Evolutionary conservation across 257 asterid species (phyloP).

Genomic region (Plectranthus barbatus): DNA sequence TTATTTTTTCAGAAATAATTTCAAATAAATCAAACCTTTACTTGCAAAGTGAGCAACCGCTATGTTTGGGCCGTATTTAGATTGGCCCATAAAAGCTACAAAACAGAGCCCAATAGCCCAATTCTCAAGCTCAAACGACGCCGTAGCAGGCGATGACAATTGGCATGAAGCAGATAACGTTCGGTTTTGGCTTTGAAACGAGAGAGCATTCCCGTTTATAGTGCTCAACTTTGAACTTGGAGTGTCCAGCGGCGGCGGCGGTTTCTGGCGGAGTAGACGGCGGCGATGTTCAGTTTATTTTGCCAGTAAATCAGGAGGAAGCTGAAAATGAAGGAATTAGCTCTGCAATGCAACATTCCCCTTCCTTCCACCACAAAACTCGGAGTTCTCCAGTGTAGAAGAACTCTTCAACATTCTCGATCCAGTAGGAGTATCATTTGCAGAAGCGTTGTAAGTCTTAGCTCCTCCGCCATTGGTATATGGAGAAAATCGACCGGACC

Average conservation of each 20-base stretch:
- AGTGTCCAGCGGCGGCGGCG: slow-evolving; percentile 11
- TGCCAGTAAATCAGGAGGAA: not conserved
- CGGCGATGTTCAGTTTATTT: slow-evolving; percentile 3
- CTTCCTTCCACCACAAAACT: slow-evolving; percentile 22
- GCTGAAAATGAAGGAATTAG: slow-evolving; percentile 33
- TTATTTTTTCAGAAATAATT: not conserved
- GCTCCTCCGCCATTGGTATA: not conserved
- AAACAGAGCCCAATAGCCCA: not conserved
- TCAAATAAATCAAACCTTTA: not conserved
- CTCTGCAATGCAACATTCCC: slow-evolving; percentile 25
- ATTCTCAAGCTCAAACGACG: slow-evolving; percentile 22
- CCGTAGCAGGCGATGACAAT: not conserved
- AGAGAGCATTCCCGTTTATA: not conserved
- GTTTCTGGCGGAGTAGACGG: slow-evolving; percentile 3
- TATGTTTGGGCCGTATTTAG: slow-evolving; percentile 3
- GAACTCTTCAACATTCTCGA: slow-evolving; percentile 12
- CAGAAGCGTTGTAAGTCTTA: not conserved
- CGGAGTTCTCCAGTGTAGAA: slow-evolving; percentile 1
- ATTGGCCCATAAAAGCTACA: slow-evolving; percentile 10
- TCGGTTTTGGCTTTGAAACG: slow-evolving; percentile 22
- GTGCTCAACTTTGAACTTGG: not conserved
- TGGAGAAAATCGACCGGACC: not conserved
- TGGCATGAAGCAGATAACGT: slow-evolving; percentile 18
- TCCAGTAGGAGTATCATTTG: not conserved
- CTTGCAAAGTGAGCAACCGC: slow-evolving; percentile 1